Evolutionary conservation across 495 filamentous ascomycete species (phyloP).

Genomic region (Annulohypoxylon stygium): DNA sequence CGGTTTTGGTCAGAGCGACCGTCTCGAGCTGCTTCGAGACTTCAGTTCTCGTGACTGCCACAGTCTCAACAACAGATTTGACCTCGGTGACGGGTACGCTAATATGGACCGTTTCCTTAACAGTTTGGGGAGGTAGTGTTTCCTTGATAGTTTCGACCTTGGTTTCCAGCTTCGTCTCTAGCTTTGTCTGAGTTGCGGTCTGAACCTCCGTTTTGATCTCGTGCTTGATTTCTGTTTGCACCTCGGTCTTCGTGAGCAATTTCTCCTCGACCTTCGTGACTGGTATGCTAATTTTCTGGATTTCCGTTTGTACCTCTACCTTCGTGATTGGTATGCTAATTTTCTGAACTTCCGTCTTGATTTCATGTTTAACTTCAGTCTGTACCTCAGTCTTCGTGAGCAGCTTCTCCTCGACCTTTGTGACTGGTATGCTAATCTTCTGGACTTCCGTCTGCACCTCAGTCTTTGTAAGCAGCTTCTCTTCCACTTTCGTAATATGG

Average conservation of each 20-base stretch:
- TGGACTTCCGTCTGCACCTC: too few relatives aligned
- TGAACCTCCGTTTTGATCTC: slow-evolving; percentile 30
- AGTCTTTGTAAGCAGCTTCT: too few relatives aligned
- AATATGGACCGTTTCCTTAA: slow-evolving; percentile 28
- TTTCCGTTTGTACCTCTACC: slow-evolving; percentile 21
- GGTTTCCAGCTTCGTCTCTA: slow-evolving; percentile 18
- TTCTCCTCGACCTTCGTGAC: slow-evolving; percentile 42
- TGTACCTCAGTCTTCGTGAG: too few relatives aligned
- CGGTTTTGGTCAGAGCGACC: slow-evolving; percentile 32
- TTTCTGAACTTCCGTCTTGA: too few relatives aligned
- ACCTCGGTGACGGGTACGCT: slow-evolving; percentile 27
- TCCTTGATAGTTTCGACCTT: slow-evolving; percentile 35
- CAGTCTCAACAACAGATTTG: slow-evolving; percentile 19
- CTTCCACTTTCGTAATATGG: too few relatives aligned
- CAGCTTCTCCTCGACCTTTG: too few relatives aligned
- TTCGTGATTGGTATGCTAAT: slow-evolving; percentile 19
- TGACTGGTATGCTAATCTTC: too few relatives aligned
- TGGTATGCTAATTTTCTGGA: too few relatives aligned
- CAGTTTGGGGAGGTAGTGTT: slow-evolving; percentile 31
- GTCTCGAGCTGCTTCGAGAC: slow-evolving; percentile 26
- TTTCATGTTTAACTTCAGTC: too few relatives aligned
- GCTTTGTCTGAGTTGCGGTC: slow-evolving; percentile 26
- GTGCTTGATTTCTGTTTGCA: slow-evolving; percentile 22
- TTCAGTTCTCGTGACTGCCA: slow-evolving; percentile 34
- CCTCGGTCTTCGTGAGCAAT: slow-evolving; percentile 38